Percentiles rank a stretch among this genome's conserved stretches.
Evolutionary conservation across 116 monocot species (phyloP).

Genomic region (Papilionanthe hybrid): DNA sequence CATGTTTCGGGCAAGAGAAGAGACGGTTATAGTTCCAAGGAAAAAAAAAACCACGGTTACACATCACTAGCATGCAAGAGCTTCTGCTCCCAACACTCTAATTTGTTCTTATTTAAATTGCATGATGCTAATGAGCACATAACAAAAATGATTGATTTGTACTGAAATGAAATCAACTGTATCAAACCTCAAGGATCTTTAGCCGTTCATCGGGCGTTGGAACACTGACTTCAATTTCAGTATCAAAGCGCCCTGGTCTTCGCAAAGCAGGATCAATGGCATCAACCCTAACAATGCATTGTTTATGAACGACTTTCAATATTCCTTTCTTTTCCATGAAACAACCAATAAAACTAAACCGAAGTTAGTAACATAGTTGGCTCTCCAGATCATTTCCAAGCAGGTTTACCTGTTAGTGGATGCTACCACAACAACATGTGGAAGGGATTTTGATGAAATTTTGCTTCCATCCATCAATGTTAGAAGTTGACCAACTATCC

Average conservation of each 20-base stretch:
- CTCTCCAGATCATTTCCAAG: neutral
- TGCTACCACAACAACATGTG: constrained; percentile 57
- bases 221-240: constrained; percentile 76
- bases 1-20: too few species aligned
- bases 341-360: neutral
- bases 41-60: too few species aligned
- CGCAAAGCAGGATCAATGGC: constrained; percentile 80
- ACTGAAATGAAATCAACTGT: neutral
- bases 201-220: constrained; percentile 72
- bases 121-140: neutral
- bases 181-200: constrained; percentile 75
- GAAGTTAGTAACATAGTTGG: neutral
- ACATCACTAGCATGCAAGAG: too few species aligned
- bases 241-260: constrained; percentile 87
- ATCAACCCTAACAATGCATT: constrained; percentile 54
- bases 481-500: constrained; percentile 81
- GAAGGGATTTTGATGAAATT: constrained; percentile 39
- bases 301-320: neutral
- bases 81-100: too few species aligned
- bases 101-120: neutral
- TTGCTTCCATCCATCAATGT: constrained; percentile 86
- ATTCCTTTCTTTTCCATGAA: too few species aligned
- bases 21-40: too few species aligned
- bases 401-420: constrained; percentile 3
- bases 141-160: neutral